Evolutionary conservation across 176 grass and related monocot species (phyloP), one percentile per base, ranked within the genome.

Genomic region (Carex parvula): DNA sequence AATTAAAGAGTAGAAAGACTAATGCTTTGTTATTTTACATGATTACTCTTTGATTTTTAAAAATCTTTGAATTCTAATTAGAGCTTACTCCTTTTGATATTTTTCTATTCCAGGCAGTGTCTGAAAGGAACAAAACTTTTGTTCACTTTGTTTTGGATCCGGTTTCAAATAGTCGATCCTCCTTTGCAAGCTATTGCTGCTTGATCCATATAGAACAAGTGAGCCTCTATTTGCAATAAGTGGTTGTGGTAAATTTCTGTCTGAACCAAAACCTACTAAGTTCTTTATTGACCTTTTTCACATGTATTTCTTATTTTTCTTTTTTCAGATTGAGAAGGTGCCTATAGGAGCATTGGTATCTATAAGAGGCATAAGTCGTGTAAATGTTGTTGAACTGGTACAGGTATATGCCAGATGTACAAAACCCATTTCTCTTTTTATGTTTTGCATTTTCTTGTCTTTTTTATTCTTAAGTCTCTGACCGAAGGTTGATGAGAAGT

Each of bases 71-170:
- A 62, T 52, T 79, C 4, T 42, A 21, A 52, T 62, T 61, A 84
- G 30, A n/a, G 26, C 12, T 60, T 71, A 77, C 21, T 81, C 41
- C 15, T 29, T 88, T 88, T 79, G 70, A 54, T 80, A 61, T 52
- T 69, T 80, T 55, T 86, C 84, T 72, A 58, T 60, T 88, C 37
- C 84, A 98, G 91, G 89, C 92, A 48, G 83, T 98, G 68, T 33
- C 69, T 35, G 84, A 60, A 84, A 91, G 70, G 81, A 83, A 90
- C 79, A 92, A 90, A 74, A 80, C 80, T 84, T 94, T 98, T 93
- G 92, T 98, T 55, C 95, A 98, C 60, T 95, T 95, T 44, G 92
- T 98, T 26, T 84, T 98, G 68, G 91, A 98, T 89, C 95, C 92
- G 72, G 73, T 98, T 88, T 48, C 79, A 79, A 89, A 74, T 30